These are phyloP conservation scores for Microcyclospora tardicrescens DNA, from an alignment of 2,329 filamentous ascomycete genomes.

Conservation along the genomic window DNA sequence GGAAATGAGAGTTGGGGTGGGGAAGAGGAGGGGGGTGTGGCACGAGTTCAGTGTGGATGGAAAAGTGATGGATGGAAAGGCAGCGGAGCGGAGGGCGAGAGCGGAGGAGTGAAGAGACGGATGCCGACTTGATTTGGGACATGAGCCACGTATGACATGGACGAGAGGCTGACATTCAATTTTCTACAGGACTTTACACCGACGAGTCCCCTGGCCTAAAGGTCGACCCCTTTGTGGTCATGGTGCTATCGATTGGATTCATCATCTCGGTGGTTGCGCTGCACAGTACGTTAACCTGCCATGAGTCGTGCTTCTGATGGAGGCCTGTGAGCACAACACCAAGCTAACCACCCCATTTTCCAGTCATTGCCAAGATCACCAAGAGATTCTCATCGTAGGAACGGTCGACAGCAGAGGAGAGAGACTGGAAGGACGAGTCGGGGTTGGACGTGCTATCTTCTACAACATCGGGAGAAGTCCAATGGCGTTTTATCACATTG, in stretches of 20 bases:
- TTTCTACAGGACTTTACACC: conserved; percentile 69
- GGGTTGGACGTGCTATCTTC: background rate
- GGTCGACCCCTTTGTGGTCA: conserved; percentile 93
- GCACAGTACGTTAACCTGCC: conserved; percentile 59
- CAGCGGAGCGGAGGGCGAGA: too few relatives aligned
- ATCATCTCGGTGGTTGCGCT: conserved; percentile 97
- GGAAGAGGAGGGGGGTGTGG: too few relatives aligned
- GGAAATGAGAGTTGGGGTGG: too few relatives aligned
- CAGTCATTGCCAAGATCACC: conserved; percentile 92
- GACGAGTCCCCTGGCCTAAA: conserved; percentile 95
- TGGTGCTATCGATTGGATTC: conserved; percentile 92
- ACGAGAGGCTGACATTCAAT: too few relatives aligned
- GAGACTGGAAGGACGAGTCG: conserved; percentile 1
- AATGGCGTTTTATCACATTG: too few relatives aligned
- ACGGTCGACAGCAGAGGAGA: background rate
- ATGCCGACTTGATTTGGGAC: too few relatives aligned
- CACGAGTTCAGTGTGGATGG: too few relatives aligned
- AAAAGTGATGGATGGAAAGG: too few relatives aligned
- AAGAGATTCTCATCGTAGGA: conserved; percentile 59
- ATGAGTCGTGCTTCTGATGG: background rate
- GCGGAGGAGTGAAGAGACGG: too few relatives aligned
- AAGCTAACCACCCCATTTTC: conserved; percentile 5
- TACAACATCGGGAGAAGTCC: too few relatives aligned
- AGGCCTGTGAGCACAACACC: conserved; percentile 2
- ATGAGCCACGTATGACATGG: too few relatives aligned